phyloP scores from a whole-genome alignment of 2,329 filamentous ascomycete species.

The Fusarium sp. region DNA sequence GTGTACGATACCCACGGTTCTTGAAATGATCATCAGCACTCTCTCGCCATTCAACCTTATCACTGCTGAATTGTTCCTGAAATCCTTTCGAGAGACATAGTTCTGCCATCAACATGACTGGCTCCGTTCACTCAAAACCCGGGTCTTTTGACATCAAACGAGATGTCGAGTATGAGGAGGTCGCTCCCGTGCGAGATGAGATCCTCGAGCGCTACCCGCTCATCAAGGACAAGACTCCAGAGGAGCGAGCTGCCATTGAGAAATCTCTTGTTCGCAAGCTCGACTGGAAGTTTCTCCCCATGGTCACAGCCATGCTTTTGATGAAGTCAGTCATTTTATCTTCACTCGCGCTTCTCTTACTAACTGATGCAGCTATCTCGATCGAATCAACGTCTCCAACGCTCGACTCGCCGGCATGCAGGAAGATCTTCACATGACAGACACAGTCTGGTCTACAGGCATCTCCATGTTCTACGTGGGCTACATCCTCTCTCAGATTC shows the following conservation, averaged over 20 bases:
- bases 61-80: background rate
- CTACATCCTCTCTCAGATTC: conserved; percentile 58
- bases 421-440: conserved; percentile 48
- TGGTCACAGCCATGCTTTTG: conserved; percentile 43
- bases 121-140: conserved; percentile 3
- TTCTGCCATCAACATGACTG: conserved; percentile 1
- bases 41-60: background rate
- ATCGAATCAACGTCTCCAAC: conserved; percentile 62
- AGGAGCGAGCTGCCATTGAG: conserved; percentile 36
- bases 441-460: conserved; percentile 52
- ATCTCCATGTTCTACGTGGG: conserved; percentile 59
- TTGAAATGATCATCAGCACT: background rate
- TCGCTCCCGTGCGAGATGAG: conserved; percentile 6
- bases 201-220: conserved; percentile 19
- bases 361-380: conserved; percentile 55
- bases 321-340: conserved; percentile 39
- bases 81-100: background rate
- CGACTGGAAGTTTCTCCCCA: conserved; percentile 44
- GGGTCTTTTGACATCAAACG: conserved; percentile 14
- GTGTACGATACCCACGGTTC: background rate
- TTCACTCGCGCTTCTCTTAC: accelerated
- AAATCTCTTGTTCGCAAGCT: conserved; percentile 43
- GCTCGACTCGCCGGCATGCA: conserved; percentile 53
- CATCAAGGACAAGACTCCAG: conserved; percentile 4
- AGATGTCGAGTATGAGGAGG: conserved; percentile 19